phyloP scores from a whole-genome alignment of 2,329 filamentous ascomycete genomes.

The Metarhizium brunneum region DNA sequence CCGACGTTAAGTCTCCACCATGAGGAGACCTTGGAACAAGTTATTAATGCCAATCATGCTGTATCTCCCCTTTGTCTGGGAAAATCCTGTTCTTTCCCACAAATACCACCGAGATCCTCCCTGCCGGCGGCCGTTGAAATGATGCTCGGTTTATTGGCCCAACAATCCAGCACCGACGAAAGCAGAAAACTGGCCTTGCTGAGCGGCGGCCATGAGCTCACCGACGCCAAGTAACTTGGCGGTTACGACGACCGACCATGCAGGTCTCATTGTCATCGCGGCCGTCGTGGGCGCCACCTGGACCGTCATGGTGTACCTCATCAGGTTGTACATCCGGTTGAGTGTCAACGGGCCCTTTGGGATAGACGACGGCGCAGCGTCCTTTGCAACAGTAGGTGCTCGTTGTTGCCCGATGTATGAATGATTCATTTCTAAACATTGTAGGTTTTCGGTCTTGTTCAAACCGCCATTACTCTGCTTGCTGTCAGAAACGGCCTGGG shows the following conservation, averaged over 20 bases:
- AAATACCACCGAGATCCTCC: too few relatives aligned
- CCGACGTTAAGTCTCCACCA: neutral
- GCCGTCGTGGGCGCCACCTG: conserved; percentile 9
- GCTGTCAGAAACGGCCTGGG: conserved; percentile 9
- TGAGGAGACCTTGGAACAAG: too few relatives aligned
- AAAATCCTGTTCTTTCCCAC: too few relatives aligned
- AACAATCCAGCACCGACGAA: neutral
- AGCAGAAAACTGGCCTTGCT: neutral
- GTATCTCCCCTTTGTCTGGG: too few relatives aligned
- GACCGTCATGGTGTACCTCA: conserved; percentile 9
- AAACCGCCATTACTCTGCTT: conserved; percentile 4
- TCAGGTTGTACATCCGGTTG: conserved; percentile 10
- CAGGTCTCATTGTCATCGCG: conserved; percentile 10
- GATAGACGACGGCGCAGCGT: conserved; percentile 8
- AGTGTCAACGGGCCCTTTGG: conserved; percentile 9
- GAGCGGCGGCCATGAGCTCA: neutral
- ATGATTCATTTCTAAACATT: too few relatives aligned
- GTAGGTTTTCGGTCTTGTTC: conserved; percentile 6
- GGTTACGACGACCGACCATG: conserved; percentile 8
- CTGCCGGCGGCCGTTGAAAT: neutral
- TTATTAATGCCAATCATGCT: too few relatives aligned
- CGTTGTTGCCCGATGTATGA: too few relatives aligned
- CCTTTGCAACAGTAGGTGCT: conserved; percentile 8
- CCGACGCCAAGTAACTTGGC: conserved; percentile 1
- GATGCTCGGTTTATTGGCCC: neutral